Evolutionary conservation across 208 protist species (phyloP), one percentile per base, ranked within the genome.

Genomic region (Trypanosoma melophagium): DNA sequence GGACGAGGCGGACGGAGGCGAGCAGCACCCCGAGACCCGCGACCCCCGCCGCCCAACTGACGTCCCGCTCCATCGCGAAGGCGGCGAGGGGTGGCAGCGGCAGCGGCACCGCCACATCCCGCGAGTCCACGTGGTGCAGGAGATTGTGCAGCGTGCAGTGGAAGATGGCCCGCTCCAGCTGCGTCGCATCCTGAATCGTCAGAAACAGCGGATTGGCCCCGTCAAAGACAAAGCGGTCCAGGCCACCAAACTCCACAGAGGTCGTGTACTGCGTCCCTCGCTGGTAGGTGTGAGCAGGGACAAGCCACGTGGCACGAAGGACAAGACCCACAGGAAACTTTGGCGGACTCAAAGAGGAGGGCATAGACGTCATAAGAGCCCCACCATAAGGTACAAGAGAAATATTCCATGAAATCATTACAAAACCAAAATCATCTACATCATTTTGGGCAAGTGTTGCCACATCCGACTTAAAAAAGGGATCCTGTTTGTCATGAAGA

Each of bases 391-490:
- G 90, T 16, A 88, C 52, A 45, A 92, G 64, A 1, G 61, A 56
- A 0, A 93, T 86, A 10, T 79, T 50, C 86, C 90, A 96, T 57
- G 80, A 87, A 14, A 96, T 57, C 8, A 67, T 81, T 10, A 94
- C 71, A 66, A 84, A 94, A 28, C 90, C 90, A 73, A 93, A 96
- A 69, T 93, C 86, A 63, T 93, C 90, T 17, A 89, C 71, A 25
- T 74, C 66, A 53, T 79, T 71, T 47, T 62, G 59, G n/a, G 62
- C 57, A 16, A 96, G 84, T 1, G 66, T 54, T 13, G 71, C 72
- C 28, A 84, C 76, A 66, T 96, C 90, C 7, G 72, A 50, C 14
- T 68, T 65, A 54, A 87, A 92, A 0, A 87, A 68, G 1, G 86
- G 79, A 55, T 96, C 82, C 12, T 47, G 25, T n/a, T 66, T 66